These are phyloP conservation scores for Curvularia sp. DNA, from an alignment of 2,329 filamentous ascomycete species.

Conservation along the genomic window DNA sequence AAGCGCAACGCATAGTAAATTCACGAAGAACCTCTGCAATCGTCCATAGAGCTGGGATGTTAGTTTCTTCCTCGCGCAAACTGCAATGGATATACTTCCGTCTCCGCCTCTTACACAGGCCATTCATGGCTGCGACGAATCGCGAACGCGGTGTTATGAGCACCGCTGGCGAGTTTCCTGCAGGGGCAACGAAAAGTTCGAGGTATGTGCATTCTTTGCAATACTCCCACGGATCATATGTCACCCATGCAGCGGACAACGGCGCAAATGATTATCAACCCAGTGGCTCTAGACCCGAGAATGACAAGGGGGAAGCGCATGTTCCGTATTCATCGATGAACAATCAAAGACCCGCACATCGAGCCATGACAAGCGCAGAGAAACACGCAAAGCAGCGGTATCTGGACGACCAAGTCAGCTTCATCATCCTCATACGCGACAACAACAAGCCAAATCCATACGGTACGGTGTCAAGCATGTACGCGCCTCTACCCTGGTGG, in stretches of 20 bases:
- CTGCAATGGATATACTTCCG: neutral
- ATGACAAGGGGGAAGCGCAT: neutral
- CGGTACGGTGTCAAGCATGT: conserved; percentile 16
- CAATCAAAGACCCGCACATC: neutral
- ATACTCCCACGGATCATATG: neutral
- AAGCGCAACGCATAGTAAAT: neutral
- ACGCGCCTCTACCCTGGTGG: conserved; percentile 12
- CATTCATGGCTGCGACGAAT: neutral
- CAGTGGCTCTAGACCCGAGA: neutral
- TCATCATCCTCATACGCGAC: conserved; percentile 24
- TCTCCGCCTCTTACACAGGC: neutral
- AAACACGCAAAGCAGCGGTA: conserved; percentile 1
- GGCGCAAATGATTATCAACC: conserved; percentile 4
- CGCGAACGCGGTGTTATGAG: neutral
- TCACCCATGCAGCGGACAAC: neutral
- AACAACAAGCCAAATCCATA: conserved; percentile 21
- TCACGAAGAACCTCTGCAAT: neutral
- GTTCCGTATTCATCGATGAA: neutral
- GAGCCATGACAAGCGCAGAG: neutral
- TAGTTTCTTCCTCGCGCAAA: neutral
- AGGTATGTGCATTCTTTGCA: neutral
- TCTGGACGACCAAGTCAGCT: conserved; percentile 18
- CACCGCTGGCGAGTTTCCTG: neutral
- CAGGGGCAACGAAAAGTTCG: neutral
- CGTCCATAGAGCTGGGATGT: neutral